phyloP scores from a whole-genome alignment of 768 basidiomycete species.

The Boletus tomentosulus region DNA sequence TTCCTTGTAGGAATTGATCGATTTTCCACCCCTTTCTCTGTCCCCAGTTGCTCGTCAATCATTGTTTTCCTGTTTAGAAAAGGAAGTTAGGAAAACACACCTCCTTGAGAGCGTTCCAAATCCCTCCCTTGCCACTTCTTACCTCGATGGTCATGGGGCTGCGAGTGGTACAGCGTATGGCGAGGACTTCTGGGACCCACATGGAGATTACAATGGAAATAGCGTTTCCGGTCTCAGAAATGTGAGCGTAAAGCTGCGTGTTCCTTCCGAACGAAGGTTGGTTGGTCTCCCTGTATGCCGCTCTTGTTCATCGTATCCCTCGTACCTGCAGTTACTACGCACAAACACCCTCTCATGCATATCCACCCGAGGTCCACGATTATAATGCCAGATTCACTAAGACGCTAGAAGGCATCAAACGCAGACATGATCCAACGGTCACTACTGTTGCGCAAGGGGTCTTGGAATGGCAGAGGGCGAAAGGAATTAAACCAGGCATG shows the following conservation, averaged over 20 bases:
- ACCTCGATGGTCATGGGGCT: constrained; percentile 31
- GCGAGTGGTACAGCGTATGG: constrained; percentile 9
- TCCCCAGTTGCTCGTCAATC: constrained; percentile 66
- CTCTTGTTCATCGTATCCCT: constrained; percentile 1
- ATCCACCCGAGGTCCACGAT: constrained; percentile 92
- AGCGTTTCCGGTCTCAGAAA: constrained; percentile 35
- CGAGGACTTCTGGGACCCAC: constrained; percentile 1
- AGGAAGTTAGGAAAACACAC: constrained; percentile 27
- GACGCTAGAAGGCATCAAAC: constrained; percentile 83
- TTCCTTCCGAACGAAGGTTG: constrained; percentile 82
- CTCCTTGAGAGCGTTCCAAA: constrained; percentile 80
- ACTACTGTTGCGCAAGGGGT: constrained; percentile 96
- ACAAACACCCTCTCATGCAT: constrained; percentile 62
- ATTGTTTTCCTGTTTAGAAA: constrained; percentile 47
- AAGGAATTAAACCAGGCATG: constrained; percentile 27
- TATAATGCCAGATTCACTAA: constrained; percentile 92
- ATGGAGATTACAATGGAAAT: constrained; percentile 29
- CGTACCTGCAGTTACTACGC: constrained; percentile 71
- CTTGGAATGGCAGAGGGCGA: constrained; percentile 84
- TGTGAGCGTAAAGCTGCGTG: constrained; percentile 62
- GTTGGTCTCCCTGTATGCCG: constrained; percentile 5
- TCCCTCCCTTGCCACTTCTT: constrained; percentile 49
- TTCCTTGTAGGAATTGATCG: constrained; percentile 72
- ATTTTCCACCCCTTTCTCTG: constrained; percentile 74
- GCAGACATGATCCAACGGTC: constrained; percentile 94